Base-by-base conservation (phyloP, 2,329 filamentous ascomycete genomes). In the Arachnopeziza araneosa region DNA sequence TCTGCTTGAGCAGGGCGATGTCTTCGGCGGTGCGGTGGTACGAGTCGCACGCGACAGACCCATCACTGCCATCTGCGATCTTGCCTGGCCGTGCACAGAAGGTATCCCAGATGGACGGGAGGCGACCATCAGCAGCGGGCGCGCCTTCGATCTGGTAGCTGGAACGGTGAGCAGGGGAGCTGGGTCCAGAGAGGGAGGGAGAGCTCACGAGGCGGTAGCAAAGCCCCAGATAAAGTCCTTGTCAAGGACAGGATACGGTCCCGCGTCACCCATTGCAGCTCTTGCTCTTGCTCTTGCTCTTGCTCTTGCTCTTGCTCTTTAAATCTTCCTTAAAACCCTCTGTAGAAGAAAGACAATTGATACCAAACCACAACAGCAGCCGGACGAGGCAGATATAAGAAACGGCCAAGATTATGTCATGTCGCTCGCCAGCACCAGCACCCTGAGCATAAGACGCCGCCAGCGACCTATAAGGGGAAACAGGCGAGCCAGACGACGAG, bases 61-160 rank as follows among this genome's bases (percentile, higher is more conserved):
- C 91, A 51, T 85, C 88, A 67, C 81, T 86, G 60, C 85, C 87
- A 69, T 90, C 89, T 59, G 90, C 90, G 69, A 95, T 92, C 76
- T 95, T 96, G 69, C 90, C 90, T 7, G 88, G 86, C 57, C 85
- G 87, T 64, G 83, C 83, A 76, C 89, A 93, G 78, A 96, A 96
- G n/a, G 83, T 87, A 76, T 96, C 91, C 91, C 91, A 96, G 74
- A 96, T 95, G 63, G 88, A 91, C 58, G 90, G 86, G 23, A 84
- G 88, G 65, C 91, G 89, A 65, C 91, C 91, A 72, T 93, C 91
- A 71, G 87, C 83, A 54, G 88, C 79, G 49, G 82, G 79, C 54
- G 85, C 86, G 60, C 91, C 91, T 78, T 96, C 91, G 68, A 96
- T 89, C 74, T 96, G 91, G 78, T 95, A 96, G 72, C 91, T 95